Evolutionary conservation across 2,329 filamentous ascomycete species (phyloP).

Genomic region (Microdochium bolleyi): DNA sequence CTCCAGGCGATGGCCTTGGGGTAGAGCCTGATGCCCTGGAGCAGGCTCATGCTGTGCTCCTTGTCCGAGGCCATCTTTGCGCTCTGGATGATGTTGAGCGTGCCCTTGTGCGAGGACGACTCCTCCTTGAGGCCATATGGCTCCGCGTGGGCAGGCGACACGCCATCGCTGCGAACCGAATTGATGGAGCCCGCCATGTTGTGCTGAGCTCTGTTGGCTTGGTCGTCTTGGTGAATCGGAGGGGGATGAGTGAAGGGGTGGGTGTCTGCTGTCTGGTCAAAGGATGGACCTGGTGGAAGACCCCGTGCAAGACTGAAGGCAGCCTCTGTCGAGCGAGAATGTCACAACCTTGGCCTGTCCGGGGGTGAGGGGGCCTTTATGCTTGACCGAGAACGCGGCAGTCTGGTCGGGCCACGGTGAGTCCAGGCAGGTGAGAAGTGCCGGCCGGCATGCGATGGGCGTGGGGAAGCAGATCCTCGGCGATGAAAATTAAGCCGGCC

Average conservation of each 20-base stretch:
- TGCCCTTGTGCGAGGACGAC: neutral
- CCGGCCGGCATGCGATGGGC: too few species aligned
- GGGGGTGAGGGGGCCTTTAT: neutral
- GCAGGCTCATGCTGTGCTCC: conserved; percentile 62
- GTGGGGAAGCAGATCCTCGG: too few species aligned
- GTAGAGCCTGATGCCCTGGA: conserved; percentile 73
- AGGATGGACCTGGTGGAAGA: neutral
- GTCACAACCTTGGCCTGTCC: too few species aligned
- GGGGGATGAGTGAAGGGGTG: too few species aligned
- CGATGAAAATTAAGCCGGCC: too few species aligned
- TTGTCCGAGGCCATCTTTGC: conserved; percentile 47
- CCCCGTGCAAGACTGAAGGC: neutral
- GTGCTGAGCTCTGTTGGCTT: neutral
- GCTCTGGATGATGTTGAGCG: conserved; percentile 27
- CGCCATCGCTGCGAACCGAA: neutral
- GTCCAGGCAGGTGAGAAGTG: too few species aligned
- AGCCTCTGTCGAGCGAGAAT: neutral
- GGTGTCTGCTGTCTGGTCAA: neutral
- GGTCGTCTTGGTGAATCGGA: too few species aligned
- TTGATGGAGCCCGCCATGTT: neutral
- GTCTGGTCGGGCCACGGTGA: neutral
- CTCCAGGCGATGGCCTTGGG: conserved; percentile 83
- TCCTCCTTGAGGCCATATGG: neutral
- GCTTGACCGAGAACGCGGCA: neutral
- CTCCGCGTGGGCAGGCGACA: neutral